Evolutionary conservation across 23 red algal species (phyloP).

Genomic region (Gracilaria caudata): DNA sequence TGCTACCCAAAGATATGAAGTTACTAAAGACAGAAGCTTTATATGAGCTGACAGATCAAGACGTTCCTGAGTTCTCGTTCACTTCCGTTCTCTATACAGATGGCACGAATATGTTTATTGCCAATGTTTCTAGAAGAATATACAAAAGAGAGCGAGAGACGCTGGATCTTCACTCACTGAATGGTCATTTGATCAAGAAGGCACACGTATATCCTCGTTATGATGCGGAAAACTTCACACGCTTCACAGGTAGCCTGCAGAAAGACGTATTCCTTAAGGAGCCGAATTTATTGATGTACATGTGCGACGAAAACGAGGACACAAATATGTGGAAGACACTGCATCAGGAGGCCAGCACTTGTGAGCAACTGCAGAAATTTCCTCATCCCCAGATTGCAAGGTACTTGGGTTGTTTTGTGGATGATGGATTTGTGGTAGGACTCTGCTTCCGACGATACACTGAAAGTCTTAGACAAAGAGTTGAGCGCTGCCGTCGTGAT

Average conservation of each 20-base stretch:
- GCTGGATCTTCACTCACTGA: slow-evolving; percentile 2
- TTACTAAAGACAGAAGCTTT: neutral
- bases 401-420: slow-evolving; percentile 39
- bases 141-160: neutral
- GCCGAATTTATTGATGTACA: neutral
- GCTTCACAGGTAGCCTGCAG: neutral
- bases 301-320: neutral
- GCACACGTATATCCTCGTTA: neutral
- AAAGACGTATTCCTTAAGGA: neutral
- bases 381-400: slow-evolving; percentile 39
- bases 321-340: neutral
- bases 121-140: neutral
- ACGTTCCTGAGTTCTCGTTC: neutral
- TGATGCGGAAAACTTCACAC: neutral
- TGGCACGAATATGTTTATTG: neutral
- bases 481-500: neutral
- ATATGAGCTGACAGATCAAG: slow-evolving; percentile 10
- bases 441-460: slow-evolving; percentile 23
- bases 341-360: neutral
- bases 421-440: slow-evolving; percentile 6
- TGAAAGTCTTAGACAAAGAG: neutral
- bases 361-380: neutral
- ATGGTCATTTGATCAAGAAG: neutral
- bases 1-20: neutral
- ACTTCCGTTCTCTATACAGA: neutral